phyloP scores from a whole-genome alignment of 495 filamentous ascomycete species.

The Trichoderma virens region DNA sequence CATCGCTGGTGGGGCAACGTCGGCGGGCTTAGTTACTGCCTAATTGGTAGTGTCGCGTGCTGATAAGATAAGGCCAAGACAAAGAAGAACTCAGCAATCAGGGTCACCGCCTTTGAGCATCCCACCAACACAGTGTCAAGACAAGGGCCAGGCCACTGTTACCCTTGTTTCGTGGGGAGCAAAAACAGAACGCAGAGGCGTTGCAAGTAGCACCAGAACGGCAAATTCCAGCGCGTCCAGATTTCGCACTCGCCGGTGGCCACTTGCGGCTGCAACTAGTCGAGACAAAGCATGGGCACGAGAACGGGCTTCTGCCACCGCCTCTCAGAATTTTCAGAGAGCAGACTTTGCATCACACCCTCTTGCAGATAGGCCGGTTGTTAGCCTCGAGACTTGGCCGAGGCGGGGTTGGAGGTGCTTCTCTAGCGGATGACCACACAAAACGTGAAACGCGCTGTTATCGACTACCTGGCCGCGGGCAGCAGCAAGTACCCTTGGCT shows the following conservation, averaged over 20 bases:
- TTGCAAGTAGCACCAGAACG: too few relatives aligned
- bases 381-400: background rate
- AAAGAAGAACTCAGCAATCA: background rate
- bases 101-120: conserved; percentile 7
- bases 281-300: background rate
- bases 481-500: background rate
- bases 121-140: background rate
- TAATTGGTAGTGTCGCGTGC: conserved; percentile 8
- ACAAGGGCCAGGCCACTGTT: background rate
- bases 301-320: background rate
- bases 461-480: background rate
- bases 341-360: conserved; percentile 9
- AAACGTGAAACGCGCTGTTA: background rate
- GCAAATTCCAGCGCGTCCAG: background rate
- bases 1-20: conserved; percentile 1
- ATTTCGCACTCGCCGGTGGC: background rate
- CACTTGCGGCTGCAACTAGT: background rate
- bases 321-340: background rate
- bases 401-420: background rate
- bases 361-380: background rate
- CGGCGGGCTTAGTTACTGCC: too few relatives aligned
- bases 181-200: too few relatives aligned
- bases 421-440: background rate
- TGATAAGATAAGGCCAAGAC: conserved; percentile 1
- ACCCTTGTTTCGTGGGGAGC: background rate